phyloP scores from a whole-genome alignment of 306 rosid species.

The Quercus variabilis region DNA sequence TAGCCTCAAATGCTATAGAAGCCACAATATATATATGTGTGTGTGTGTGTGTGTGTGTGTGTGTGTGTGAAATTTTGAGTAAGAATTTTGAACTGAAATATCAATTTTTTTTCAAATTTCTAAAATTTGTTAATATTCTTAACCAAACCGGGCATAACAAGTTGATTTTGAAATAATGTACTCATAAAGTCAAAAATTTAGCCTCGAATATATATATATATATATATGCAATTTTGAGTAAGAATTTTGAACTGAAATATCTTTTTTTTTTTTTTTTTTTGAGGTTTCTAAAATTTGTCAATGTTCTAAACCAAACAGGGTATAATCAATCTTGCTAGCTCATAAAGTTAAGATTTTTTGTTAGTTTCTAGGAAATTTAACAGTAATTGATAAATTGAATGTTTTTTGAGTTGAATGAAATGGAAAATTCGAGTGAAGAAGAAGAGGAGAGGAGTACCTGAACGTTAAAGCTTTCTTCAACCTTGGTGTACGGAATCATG shows the following conservation, averaged over 20 bases:
- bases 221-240: no score
- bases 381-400: background rate
- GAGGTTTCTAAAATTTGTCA: background rate
- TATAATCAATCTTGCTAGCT: background rate
- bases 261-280: no score
- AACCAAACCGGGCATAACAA: background rate
- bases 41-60: no score
- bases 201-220: no score
- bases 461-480: constrained; percentile 92
- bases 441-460: constrained; percentile 43
- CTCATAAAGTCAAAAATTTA: background rate
- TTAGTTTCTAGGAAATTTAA: background rate
- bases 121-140: background rate
- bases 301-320: background rate
- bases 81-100: no score
- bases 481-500: constrained; percentile 81
- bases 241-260: no score
- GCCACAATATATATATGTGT: no score
- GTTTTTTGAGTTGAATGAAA: background rate
- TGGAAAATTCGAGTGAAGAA: background rate
- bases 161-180: background rate
- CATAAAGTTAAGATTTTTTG: background rate
- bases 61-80: no score
- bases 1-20: background rate
- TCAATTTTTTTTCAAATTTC: no score